Base-by-base conservation (phyloP, 129 eudicot species). In the Daucus carota region DNA sequence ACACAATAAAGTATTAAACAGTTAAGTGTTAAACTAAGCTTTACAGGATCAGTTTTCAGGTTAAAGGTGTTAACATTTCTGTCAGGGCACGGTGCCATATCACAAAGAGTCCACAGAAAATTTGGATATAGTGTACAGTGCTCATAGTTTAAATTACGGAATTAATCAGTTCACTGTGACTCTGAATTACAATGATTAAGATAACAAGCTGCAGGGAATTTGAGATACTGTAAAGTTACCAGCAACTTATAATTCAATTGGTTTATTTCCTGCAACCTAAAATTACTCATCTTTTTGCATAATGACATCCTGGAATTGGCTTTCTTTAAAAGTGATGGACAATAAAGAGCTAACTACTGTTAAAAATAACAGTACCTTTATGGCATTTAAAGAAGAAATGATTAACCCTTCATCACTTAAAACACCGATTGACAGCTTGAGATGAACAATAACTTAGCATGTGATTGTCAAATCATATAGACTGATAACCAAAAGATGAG, bases 401-500 rank as follows among this genome's bases (percentile, higher is more conserved):
- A 68, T 68, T 29, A 29, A 63, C 40, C 40, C 22, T 17, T 29
- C 73, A 7, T 34, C 46, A 68, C 15, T 68, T 18, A 36, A 41
- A 41, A 63, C 70, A 63, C 24, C 68, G 28, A 62, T 62, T 63
- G 70, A 63, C 70, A 63, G 70, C 74, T 70, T 11, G 48, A 33
- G 5, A 52, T 33, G 68, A 74, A 54, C 44, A 74, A 47, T 28
- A 48, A 12, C 28, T 70, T 70, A 45, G 45, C 83, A 78, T 83
- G 87, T 77, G 85, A 80, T 44, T 34, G 20, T 24, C 70, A 75
- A 83, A 86, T 83, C 82, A 80, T 80, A 77, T 68, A 26, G 76
- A 60, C 81, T 73, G 45, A 81, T 78, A 84, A 86, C 77, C n/a
- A 36, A 73, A 75, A 74, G 32, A 84, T 77, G 83, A 87, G 89